phyloP scores from a whole-genome alignment of 139 green algal species.

The Picochlorum costavermella region DNA sequence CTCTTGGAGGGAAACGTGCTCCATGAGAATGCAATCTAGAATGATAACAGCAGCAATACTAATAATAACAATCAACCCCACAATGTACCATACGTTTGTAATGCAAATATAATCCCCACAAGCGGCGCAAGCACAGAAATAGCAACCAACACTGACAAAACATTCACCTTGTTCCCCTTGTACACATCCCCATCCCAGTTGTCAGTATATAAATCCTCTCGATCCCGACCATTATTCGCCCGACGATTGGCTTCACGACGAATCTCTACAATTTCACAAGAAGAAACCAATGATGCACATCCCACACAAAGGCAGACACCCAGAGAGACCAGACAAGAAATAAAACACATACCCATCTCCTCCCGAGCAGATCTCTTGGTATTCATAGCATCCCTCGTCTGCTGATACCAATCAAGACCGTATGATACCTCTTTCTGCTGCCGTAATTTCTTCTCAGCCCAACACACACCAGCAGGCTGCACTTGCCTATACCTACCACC shows the following conservation, averaged over 20 bases:
- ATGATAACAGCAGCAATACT: too few species aligned
- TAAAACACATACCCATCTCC: neutral
- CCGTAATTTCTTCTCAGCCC: neutral
- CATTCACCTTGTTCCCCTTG: conserved; percentile 42
- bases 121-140: conserved; percentile 45
- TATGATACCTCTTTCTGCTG: neutral
- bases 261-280: neutral
- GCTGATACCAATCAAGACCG: conserved; percentile 7
- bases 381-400: conserved; percentile 2
- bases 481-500: too few species aligned
- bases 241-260: neutral
- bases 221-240: conserved; percentile 3
- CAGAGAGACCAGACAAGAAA: neutral
- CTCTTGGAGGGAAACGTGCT: too few species aligned
- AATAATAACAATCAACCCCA: conserved; percentile 63
- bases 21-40: too few species aligned
- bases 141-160: conserved; percentile 27
- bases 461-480: too few species aligned
- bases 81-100: conserved; percentile 43
- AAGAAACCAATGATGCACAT: neutral
- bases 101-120: conserved; percentile 52
- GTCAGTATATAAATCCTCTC: conserved; percentile 61
- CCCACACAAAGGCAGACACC: too few species aligned
- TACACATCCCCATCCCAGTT: conserved; percentile 58
- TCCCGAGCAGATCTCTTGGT: neutral